Evolutionary conservation across 1,284 basidiomycete species (phyloP).

Genomic region (Puccinia hordei): DNA sequence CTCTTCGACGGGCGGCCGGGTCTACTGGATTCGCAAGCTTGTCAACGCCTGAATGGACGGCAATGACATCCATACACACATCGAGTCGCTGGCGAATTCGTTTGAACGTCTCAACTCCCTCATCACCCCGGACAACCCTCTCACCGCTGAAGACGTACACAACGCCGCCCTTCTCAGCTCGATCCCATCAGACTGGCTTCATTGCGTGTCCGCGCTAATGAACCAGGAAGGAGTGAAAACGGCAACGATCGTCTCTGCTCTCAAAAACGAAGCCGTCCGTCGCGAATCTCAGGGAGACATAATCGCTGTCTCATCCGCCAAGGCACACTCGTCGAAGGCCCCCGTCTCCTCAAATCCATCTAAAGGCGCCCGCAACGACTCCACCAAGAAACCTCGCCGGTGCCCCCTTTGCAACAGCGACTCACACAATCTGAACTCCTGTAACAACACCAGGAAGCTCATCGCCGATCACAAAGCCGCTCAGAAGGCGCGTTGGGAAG

Average conservation of each 20-base stretch:
- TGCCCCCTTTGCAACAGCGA: not conserved
- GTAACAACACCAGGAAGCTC: not conserved
- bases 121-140: not conserved
- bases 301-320: not conserved
- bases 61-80: too few species aligned
- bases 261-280: not conserved
- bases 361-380: not conserved
- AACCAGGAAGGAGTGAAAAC: not conserved
- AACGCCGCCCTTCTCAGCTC: not conserved
- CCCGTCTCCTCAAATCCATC: not conserved
- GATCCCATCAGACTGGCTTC: not conserved
- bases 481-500: not conserved
- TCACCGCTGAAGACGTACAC: slow-evolving; percentile 1
- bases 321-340: not conserved
- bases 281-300: not conserved
- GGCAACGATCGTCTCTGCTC: not conserved
- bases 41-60: too few species aligned
- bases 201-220: not conserved
- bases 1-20: not conserved
- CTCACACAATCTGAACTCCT: slow-evolving; percentile 13
- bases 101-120: too few species aligned
- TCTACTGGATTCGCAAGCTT: not conserved
- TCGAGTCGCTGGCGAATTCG: too few species aligned
- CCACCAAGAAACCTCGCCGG: not conserved
- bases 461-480: not conserved